Base-by-base conservation (phyloP, 192 early-diverging fungal species). In the Backusella tuberculispora region DNA sequence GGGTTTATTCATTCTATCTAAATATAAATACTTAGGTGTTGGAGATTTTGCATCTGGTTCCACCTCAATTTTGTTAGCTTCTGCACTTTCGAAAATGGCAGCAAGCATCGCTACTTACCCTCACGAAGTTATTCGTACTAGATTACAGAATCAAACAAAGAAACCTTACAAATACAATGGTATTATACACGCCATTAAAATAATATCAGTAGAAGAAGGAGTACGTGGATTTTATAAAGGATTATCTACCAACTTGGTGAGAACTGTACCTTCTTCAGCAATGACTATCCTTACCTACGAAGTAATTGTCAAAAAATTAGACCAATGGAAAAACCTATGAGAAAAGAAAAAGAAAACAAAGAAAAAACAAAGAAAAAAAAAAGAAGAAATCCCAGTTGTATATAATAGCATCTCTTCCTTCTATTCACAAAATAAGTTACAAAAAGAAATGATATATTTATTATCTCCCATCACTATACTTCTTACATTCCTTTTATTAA, bases 41-140 rank as follows among this genome's bases (percentile, higher is more conserved):
- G 21, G 40, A 29, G 50, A 72, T 42, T 21, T 38, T 70, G 44
- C 72, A 24, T 70, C 79, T 21, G 75, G 76, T 17, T 77, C 67
- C 1, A 43, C 47, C 48, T 80, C 83, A n/a, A 96, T 99, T 71
- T 83, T 99, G 15, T 65, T 92, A 42, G 93, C 96, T 6, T 94
- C 92, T 21, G 90, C 94, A 7, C 72, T 88, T 10, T 95, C 96
- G 9, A 99, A 99, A 79, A 94, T 97, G 89, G 87, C 93, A 7
- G 97, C 97, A 6, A 92, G 91, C 69, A 83, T 90, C 37, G 92
- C 90, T 7, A 98, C 97, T 34, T 99, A 99, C 78, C 97, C 97
- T 21, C 97, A 99, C 76, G 97, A 99, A 85, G 93, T 95, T 56
- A 91, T 99, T 63, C 88, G 97, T 65, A 99, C 97, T 4, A 87